phyloP scores from a whole-genome alignment of 768 basidiomycete genomes.

The Trametopsis cervina region DNA sequence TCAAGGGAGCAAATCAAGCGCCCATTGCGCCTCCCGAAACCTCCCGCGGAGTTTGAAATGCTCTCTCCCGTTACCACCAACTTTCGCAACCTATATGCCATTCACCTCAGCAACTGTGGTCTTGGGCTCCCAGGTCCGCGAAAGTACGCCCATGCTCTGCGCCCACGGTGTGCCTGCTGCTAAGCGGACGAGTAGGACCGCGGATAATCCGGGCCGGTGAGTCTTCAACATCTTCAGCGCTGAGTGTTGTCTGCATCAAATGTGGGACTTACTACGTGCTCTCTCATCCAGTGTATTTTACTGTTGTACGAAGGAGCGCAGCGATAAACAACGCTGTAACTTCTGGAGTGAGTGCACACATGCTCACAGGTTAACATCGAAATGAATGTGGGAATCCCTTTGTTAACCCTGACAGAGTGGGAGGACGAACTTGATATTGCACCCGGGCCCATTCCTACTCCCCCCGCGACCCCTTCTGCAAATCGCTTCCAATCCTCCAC shows the following conservation, averaged over 20 bases:
- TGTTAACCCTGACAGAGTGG: conserved; percentile 1
- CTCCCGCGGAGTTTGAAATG: background rate
- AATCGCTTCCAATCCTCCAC: background rate
- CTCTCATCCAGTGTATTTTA: background rate
- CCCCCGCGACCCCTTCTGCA: background rate
- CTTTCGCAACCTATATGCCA: too few species aligned
- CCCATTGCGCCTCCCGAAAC: background rate
- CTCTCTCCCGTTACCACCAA: background rate
- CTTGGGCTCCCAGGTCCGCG: too few species aligned
- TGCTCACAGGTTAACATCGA: too few species aligned
- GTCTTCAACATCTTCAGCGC: too few species aligned
- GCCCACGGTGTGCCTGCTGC: background rate
- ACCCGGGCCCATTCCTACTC: background rate
- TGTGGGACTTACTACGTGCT: too few species aligned
- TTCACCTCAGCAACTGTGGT: too few species aligned
- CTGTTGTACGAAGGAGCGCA: background rate
- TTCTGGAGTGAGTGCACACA: background rate
- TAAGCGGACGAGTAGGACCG: background rate
- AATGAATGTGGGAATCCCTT: too few species aligned
- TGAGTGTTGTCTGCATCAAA: too few species aligned
- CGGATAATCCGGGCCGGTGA: background rate
- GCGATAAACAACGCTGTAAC: background rate
- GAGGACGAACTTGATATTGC: background rate
- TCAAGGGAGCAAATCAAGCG: background rate
- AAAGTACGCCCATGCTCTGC: background rate